Conservation (phyloP, 805 yeast species). For the Pichia californica region DNA sequence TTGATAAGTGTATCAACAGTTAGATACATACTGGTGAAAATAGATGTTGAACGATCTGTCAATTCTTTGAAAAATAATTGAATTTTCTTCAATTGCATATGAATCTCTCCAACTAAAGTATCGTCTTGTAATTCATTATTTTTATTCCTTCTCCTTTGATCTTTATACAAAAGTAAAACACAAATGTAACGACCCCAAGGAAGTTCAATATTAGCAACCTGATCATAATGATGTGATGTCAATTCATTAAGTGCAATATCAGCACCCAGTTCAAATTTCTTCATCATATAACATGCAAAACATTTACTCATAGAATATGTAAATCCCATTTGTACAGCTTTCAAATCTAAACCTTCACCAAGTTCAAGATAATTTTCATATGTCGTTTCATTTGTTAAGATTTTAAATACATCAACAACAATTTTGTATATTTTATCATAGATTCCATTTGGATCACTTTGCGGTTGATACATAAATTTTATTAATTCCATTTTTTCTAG, state of each 20-base stretch:
- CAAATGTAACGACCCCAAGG: slow-evolving; percentile 12
- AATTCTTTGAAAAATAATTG: slow-evolving; percentile 28
- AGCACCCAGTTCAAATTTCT: slow-evolving; percentile 9
- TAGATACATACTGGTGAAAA: slow-evolving; percentile 34
- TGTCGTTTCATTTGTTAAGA: slow-evolving; percentile 7
- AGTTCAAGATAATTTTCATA: background rate
- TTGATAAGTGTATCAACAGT: slow-evolving; percentile 31
- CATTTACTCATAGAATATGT: background rate
- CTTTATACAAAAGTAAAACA: slow-evolving; percentile 12
- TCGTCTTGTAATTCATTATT: slow-evolving; percentile 14
- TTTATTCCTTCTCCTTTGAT: slow-evolving; percentile 3
- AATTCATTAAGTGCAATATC: slow-evolving; percentile 6
- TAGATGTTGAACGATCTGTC: slow-evolving; percentile 31
- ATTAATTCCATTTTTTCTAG: slow-evolving; percentile 7
- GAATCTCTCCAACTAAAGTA: slow-evolving; percentile 13
- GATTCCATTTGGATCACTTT: background rate
- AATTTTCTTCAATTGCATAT: slow-evolving; percentile 17
- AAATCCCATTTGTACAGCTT: background rate
- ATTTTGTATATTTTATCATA: background rate
- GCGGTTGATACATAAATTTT: background rate
- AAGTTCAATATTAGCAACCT: slow-evolving; percentile 5
- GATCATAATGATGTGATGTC: background rate
- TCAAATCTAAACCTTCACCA: background rate
- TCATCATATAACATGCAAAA: slow-evolving; percentile 8
- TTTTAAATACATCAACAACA: slow-evolving; percentile 2